A percentile compares a stretch with the other conserved stretches of the same genome.
Evolutionary conservation across 805 yeast species (phyloP).

Genomic region (Cyberlindnera galapagoensis): DNA sequence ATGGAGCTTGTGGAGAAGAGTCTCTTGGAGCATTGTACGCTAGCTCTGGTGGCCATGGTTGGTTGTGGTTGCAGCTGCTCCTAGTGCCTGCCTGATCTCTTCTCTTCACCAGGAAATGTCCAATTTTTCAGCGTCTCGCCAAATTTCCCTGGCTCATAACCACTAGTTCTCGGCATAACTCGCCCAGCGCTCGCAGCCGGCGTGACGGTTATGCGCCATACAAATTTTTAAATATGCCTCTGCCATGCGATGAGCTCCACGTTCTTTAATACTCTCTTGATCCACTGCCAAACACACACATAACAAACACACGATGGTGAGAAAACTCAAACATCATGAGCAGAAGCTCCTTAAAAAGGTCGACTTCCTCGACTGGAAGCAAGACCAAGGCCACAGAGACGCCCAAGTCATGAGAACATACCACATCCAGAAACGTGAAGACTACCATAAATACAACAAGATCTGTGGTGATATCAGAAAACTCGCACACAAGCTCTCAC

Average conservation of each 20-base stretch:
- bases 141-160: too few relatives aligned
- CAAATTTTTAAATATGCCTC: too few relatives aligned
- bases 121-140: too few relatives aligned
- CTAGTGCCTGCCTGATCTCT: too few relatives aligned
- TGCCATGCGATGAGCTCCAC: too few relatives aligned
- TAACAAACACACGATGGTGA: slow-evolving; percentile 49
- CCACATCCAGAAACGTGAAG: slow-evolving; percentile 92
- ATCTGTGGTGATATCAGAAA: slow-evolving; percentile 90
- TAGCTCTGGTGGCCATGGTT: slow-evolving; percentile 9
- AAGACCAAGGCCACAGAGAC: slow-evolving; percentile 91
- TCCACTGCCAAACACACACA: slow-evolving; percentile 1
- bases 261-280: too few relatives aligned
- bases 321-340: slow-evolving; percentile 92
- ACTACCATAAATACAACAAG: slow-evolving; percentile 88
- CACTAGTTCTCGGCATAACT: too few relatives aligned
- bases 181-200: too few relatives aligned
- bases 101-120: too few relatives aligned
- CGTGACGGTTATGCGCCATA: too few relatives aligned
- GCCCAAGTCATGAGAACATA: slow-evolving; percentile 94
- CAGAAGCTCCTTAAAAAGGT: slow-evolving; percentile 91
- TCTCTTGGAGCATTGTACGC: slow-evolving; percentile 18
- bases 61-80: too few relatives aligned
- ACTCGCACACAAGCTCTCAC: slow-evolving; percentile 77
- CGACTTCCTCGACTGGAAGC: slow-evolving; percentile 96
- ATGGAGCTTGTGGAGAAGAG: slow-evolving; percentile 27